Percentiles rank a stretch among this genome's conserved stretches.
phyloP scores from a whole-genome alignment of 257 asterid genomes.

The Nicotiana undulata region DNA sequence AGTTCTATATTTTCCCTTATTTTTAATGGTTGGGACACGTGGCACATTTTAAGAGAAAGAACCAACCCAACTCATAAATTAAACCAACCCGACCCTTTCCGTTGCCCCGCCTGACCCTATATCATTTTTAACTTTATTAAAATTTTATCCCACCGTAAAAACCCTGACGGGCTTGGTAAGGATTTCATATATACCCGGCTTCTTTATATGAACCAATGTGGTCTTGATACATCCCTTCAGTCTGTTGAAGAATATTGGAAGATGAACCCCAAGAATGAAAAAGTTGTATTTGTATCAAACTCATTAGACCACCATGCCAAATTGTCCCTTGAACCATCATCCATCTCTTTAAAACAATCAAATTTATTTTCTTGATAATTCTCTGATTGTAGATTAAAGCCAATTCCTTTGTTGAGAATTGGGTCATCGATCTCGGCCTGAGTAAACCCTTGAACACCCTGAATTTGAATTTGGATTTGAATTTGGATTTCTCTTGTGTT shows the following conservation, averaged over 20 bases:
- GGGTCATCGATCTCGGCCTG: conserved; percentile 48
- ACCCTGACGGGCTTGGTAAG: too few species aligned
- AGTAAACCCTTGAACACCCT: conserved; percentile 24
- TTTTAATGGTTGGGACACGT: too few species aligned
- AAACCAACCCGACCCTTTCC: too few species aligned
- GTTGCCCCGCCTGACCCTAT: too few species aligned
- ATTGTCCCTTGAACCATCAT: conserved; percentile 28
- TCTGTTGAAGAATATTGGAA: conserved; percentile 28
- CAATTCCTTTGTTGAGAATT: conserved; percentile 26
- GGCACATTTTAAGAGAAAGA: too few species aligned
- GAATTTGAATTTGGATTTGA: not conserved
- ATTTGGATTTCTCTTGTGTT: too few species aligned
- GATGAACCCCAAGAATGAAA: conserved; percentile 57
- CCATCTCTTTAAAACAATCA: conserved; percentile 44
- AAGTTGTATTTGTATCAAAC: conserved; percentile 45
- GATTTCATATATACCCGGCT: too few species aligned
- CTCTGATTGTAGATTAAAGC: conserved; percentile 11
- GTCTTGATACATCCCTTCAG: conserved; percentile 46
- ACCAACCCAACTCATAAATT: too few species aligned
- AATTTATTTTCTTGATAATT: conserved; percentile 21
- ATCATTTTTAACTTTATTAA: too few species aligned
- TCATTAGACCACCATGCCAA: conserved; percentile 62
- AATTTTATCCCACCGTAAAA: too few species aligned
- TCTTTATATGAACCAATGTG: too few species aligned
- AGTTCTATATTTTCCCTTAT: too few species aligned